A percentile compares a stretch with the other conserved stretches of the same genome.
These are phyloP conservation scores for Fraxinus quadrangulata DNA, from an alignment of 257 asterid genomes.

Conservation along the genomic window DNA sequence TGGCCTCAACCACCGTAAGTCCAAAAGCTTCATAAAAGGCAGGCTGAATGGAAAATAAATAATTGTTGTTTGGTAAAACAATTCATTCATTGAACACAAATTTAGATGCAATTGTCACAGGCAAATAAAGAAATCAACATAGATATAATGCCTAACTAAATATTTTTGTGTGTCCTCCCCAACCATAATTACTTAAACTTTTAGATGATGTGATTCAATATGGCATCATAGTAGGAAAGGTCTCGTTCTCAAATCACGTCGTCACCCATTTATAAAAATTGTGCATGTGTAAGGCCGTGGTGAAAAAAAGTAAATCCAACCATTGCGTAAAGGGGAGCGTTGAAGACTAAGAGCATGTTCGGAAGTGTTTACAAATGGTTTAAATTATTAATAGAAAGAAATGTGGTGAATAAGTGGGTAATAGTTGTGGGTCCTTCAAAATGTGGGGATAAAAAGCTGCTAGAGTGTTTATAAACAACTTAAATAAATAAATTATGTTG, in stretches of 20 bases:
- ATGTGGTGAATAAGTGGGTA: no score
- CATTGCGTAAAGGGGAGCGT: not conserved
- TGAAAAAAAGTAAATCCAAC: not conserved
- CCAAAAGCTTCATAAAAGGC: slow-evolving; percentile 98
- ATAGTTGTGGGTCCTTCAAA: no score
- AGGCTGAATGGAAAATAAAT: slow-evolving; percentile 52
- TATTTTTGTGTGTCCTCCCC: not conserved
- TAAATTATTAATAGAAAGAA: no score
- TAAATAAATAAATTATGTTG: no score
- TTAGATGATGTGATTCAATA: not conserved
- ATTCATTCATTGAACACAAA: not conserved
- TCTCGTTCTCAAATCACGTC: not conserved
- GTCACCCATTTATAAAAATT: not conserved
- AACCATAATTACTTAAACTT: not conserved
- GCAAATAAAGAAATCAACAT: not conserved
- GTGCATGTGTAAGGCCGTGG: not conserved
- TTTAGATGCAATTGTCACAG: not conserved
- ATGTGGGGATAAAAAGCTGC: no score
- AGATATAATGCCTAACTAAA: not conserved
- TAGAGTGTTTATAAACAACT: no score
- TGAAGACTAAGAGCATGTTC: not conserved
- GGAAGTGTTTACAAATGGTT: no score
- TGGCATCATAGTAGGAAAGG: not conserved
- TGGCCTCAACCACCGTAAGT: slow-evolving; percentile 95
- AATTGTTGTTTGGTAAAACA: not conserved